These are phyloP conservation scores for Ophiostoma novo-ulmi DNA, from an alignment of 2,329 filamentous ascomycete genomes.

Conservation along the genomic window DNA sequence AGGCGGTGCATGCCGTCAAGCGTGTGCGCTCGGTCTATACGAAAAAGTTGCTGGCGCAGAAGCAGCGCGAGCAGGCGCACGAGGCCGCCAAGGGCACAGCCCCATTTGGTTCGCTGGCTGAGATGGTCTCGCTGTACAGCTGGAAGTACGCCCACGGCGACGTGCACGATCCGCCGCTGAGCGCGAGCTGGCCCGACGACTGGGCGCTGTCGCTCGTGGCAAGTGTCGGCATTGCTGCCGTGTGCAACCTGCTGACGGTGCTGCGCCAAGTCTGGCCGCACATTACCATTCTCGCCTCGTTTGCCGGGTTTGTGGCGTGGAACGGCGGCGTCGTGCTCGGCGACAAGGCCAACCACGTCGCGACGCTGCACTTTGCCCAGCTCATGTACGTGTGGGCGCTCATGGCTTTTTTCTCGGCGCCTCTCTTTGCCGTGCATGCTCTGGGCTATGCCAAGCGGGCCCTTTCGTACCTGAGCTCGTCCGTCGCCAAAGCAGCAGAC, in stretches of 20 bases:
- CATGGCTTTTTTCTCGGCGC: conserved; percentile 81
- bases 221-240: conserved; percentile 58
- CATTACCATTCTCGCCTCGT: conserved; percentile 59
- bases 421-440: conserved; percentile 52
- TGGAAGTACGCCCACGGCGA: conserved; percentile 47
- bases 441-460: not conserved
- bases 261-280: conserved; percentile 52
- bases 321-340: conserved; percentile 91
- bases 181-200: conserved; percentile 47
- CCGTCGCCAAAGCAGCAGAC: not conserved
- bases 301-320: conserved; percentile 72
- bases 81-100: not conserved
- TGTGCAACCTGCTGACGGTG: conserved; percentile 45
- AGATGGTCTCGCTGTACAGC: conserved; percentile 38
- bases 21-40: conserved; percentile 14
- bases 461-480: not conserved
- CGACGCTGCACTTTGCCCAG: conserved; percentile 81
- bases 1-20: conserved; percentile 49
- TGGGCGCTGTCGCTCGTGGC: conserved; percentile 49
- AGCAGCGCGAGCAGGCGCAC: conserved; percentile 19
- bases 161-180: conserved; percentile 51
- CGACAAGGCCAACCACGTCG: conserved; percentile 90
- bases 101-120: conserved; percentile 33
- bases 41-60: not conserved
- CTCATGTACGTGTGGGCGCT: conserved; percentile 95